phyloP scores from a whole-genome alignment of 1,284 basidiomycete species.

The Cryptococcus sp. region DNA sequence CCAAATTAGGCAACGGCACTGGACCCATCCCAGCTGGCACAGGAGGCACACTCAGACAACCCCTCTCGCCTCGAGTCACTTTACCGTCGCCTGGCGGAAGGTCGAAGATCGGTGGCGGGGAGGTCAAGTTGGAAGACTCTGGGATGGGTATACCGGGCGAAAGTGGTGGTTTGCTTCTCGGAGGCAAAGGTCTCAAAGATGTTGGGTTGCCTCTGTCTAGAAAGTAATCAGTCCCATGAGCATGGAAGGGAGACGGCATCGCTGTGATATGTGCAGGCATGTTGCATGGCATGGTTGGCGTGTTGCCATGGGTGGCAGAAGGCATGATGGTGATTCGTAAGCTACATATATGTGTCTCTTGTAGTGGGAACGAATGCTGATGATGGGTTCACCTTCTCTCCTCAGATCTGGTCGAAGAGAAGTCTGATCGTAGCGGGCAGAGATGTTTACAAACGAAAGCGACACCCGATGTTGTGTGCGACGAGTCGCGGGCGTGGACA shows the following conservation, averaged over 20 bases:
- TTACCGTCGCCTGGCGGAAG: conserved; percentile 15
- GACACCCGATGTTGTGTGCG: too few species aligned
- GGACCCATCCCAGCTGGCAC: conserved; percentile 3
- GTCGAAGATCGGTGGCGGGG: conserved; percentile 8
- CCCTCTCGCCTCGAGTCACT: conserved; percentile 25
- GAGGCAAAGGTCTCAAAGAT: conserved; percentile 34
- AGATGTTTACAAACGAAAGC: too few species aligned
- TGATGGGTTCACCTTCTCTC: not conserved
- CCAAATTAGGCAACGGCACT: not conserved
- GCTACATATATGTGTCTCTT: conserved; percentile 2
- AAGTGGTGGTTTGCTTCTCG: conserved; percentile 28
- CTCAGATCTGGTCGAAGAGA: too few species aligned
- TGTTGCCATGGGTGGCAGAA: too few species aligned
- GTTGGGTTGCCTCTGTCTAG: conserved; percentile 24
- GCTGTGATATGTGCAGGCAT: too few species aligned
- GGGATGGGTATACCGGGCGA: conserved; percentile 42
- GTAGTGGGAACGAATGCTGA: too few species aligned
- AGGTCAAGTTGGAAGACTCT: conserved; percentile 7
- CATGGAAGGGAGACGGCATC: conserved; percentile 8
- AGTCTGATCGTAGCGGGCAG: too few species aligned
- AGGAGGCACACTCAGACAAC: conserved; percentile 11
- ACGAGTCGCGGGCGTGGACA: too few species aligned
- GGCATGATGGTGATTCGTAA: not conserved
- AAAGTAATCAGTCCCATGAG: conserved; percentile 2
- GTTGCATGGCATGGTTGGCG: too few species aligned